Conservation (phyloP, 2,329 filamentous ascomycete genomes). For the Ophiostoma angusticollis region DNA sequence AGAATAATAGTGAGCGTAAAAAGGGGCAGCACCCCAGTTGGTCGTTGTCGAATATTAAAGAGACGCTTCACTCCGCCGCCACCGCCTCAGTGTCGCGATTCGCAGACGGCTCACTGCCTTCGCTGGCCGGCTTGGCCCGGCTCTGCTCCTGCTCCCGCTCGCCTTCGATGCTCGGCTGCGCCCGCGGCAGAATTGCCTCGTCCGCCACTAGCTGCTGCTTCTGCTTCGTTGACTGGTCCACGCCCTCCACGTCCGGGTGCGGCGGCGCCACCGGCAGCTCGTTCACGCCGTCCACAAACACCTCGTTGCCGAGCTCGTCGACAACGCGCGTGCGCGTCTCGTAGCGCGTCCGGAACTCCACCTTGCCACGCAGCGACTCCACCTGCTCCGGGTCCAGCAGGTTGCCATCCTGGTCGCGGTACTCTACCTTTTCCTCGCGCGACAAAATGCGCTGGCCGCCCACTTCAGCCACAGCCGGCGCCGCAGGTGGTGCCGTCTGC, state of each 20-base stretch:
- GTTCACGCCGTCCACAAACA: conserved; percentile 32
- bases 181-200: conserved; percentile 26
- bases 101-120: conserved; percentile 41
- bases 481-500: conserved; percentile 37
- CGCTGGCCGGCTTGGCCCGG: conserved; percentile 49
- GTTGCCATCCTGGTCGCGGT: conserved; percentile 89
- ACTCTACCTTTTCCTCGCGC: conserved; percentile 76
- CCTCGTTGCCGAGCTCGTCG: conserved; percentile 66
- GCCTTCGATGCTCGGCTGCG: conserved; percentile 42
- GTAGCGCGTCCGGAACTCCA: conserved; percentile 89
- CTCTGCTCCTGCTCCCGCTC: conserved; percentile 43
- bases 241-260: conserved; percentile 48
- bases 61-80: not conserved
- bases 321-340: conserved; percentile 85
- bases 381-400: conserved; percentile 75
- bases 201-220: conserved; percentile 21
- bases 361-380: conserved; percentile 73
- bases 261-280: conserved; percentile 37
- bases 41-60: not conserved
- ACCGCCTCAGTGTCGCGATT: not conserved
- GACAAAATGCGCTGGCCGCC: conserved; percentile 33
- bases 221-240: conserved; percentile 42
- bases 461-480: conserved; percentile 5
- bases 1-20: not conserved
- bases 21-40: not conserved